Percentiles rank a stretch among this genome's conserved stretches.
Evolutionary conservation across 1,284 basidiomycete genomes (phyloP).

Genomic region (Fomitopsis betulina): DNA sequence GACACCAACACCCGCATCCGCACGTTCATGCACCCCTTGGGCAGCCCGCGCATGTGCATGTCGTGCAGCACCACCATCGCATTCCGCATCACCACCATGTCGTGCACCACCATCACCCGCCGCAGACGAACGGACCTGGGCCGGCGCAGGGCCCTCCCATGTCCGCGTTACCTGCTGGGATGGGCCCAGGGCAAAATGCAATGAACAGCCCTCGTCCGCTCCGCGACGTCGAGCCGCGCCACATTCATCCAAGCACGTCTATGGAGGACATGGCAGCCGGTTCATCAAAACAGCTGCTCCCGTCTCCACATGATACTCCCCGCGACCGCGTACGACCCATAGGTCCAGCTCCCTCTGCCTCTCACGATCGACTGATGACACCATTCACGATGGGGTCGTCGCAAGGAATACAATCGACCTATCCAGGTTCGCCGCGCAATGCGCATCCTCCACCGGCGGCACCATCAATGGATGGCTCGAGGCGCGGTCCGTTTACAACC

Average conservation of each 20-base stretch:
- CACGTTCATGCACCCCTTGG: constrained; percentile 19
- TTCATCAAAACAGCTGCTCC: constrained; percentile 9
- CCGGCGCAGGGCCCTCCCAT: constrained; percentile 16
- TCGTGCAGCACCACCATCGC: constrained; percentile 33
- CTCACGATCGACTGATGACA: constrained; percentile 31
- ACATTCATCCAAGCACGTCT: constrained; percentile 30
- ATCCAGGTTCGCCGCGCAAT: constrained; percentile 20
- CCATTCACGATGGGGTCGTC: constrained; percentile 50
- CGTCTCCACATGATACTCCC: constrained; percentile 16
- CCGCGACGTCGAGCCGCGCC: constrained; percentile 27
- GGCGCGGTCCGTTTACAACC: constrained; percentile 29
- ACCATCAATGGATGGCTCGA: constrained; percentile 23
- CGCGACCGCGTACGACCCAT: constrained; percentile 23
- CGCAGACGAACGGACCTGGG: constrained; percentile 9
- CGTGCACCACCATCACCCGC: constrained; percentile 37
- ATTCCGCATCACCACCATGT: constrained; percentile 40
- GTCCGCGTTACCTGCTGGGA: constrained; percentile 14
- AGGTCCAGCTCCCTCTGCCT: constrained; percentile 33
- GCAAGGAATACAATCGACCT: constrained; percentile 30
- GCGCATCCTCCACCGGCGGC: constrained; percentile 16
- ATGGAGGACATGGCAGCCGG: constrained; percentile 44
- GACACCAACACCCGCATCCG: constrained; percentile 19
- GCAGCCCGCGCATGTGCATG: constrained; percentile 27
- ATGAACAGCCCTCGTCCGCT: constrained; percentile 16
- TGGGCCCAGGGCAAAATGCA: constrained; percentile 7